Evolutionary conservation across 1,284 basidiomycete species (phyloP).

Genomic region (Ceratobasidium sp.): DNA sequence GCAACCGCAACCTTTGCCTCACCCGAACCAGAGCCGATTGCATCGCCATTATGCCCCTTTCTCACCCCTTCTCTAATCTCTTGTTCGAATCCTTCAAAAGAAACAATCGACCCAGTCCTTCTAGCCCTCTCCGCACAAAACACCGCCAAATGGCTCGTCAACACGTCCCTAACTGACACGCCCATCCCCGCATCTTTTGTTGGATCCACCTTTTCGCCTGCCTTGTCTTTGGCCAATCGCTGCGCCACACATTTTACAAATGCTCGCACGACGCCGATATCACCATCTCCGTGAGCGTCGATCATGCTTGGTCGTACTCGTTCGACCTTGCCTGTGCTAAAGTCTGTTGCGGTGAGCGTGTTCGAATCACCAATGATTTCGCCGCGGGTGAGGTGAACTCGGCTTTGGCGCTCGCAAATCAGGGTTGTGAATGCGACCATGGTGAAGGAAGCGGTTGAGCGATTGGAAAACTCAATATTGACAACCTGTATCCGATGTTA

Average conservation of each 20-base stretch:
- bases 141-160: slow-evolving; percentile 83
- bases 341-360: slow-evolving; percentile 81
- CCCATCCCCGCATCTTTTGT: slow-evolving; percentile 72
- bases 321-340: slow-evolving; percentile 62
- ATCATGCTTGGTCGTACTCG: slow-evolving; percentile 25
- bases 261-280: slow-evolving; percentile 74
- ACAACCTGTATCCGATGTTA: slow-evolving; percentile 65
- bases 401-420: slow-evolving; percentile 80
- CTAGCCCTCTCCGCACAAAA: slow-evolving; percentile 87
- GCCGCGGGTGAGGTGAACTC: slow-evolving; percentile 83
- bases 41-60: background rate
- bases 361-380: slow-evolving; percentile 87
- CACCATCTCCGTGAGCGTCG: slow-evolving; percentile 78
- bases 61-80: slow-evolving; percentile 52
- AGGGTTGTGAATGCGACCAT: slow-evolving; percentile 79
- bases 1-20: slow-evolving; percentile 15
- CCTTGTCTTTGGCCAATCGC: slow-evolving; percentile 34
- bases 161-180: slow-evolving; percentile 71
- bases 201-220: slow-evolving; percentile 52
- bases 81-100: slow-evolving; percentile 58
- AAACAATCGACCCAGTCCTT: slow-evolving; percentile 72
- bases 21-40: background rate
- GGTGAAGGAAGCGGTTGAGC: slow-evolving; percentile 82
- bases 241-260: slow-evolving; percentile 80
- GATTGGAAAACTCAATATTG: slow-evolving; percentile 82